Conservation (phyloP, 2,329 filamentous ascomycete genomes). For the Malbranchea zuffiana region DNA sequence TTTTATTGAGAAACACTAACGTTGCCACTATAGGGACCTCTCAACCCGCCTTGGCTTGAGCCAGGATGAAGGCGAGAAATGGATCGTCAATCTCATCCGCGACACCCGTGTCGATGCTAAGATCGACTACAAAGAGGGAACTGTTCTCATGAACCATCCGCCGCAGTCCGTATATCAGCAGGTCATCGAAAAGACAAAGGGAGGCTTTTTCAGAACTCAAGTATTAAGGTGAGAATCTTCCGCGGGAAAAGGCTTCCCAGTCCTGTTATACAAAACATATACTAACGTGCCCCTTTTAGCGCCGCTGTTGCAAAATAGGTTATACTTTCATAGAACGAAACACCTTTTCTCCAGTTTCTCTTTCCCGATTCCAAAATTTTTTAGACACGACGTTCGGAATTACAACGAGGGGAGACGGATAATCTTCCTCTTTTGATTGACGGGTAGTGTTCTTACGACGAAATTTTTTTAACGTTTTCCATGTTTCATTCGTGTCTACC, state of each 20-base stretch:
- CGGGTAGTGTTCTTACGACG: no score
- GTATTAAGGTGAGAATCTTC: slow-evolving; percentile 53
- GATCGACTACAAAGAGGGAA: slow-evolving; percentile 98
- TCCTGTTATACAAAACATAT: slow-evolving; percentile 9
- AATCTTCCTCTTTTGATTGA: no score
- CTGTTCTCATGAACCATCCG: slow-evolving; percentile 98
- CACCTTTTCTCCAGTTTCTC: not conserved
- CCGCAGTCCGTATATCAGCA: slow-evolving; percentile 98
- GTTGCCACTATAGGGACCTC: slow-evolving; percentile 52
- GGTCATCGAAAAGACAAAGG: slow-evolving; percentile 98
- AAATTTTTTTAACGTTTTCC: slow-evolving; percentile 7
- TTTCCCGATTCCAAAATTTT: no score
- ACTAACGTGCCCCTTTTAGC: slow-evolving; percentile 19
- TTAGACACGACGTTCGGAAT: no score
- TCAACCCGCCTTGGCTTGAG: slow-evolving; percentile 83
- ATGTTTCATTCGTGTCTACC: slow-evolving; percentile 9
- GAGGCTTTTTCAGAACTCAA: slow-evolving; percentile 95
- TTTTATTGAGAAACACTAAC: not conserved
- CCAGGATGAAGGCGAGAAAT: slow-evolving; percentile 96
- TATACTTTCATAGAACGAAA: no score
- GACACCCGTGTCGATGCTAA: slow-evolving; percentile 97
- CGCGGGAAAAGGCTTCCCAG: slow-evolving; percentile 16
- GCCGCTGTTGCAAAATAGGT: slow-evolving; percentile 42
- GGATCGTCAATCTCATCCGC: slow-evolving; percentile 98
- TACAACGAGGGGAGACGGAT: no score